phyloP scores from a whole-genome alignment of 768 basidiomycete species.

The Cystobasidium ongulense region DNA sequence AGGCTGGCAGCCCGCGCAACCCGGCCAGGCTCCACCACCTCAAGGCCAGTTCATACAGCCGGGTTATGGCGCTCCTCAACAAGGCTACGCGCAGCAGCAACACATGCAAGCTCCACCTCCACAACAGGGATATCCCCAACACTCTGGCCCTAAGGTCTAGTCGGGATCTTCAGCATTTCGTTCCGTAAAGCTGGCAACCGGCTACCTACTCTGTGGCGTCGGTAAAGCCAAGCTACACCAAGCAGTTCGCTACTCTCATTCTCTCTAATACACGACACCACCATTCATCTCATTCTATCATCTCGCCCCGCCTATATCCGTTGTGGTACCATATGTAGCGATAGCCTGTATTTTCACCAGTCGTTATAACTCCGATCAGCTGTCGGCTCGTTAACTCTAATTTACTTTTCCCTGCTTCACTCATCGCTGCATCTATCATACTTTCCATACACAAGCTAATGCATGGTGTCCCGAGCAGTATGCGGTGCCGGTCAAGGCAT shows the following conservation, averaged over 20 bases:
- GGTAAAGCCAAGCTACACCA: background rate
- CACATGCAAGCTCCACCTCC: background rate
- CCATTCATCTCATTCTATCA: no score
- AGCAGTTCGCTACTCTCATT: no score
- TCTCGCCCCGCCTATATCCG: background rate
- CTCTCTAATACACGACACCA: no score
- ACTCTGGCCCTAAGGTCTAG: background rate
- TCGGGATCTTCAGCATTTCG: background rate
- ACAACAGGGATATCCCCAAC: background rate
- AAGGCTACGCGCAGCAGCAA: conserved; percentile 5
- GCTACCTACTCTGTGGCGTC: background rate
- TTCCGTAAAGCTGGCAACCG: no score
- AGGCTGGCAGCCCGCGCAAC: background rate
- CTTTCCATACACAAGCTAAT: background rate
- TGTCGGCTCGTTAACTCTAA: background rate
- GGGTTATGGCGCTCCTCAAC: conserved; percentile 11
- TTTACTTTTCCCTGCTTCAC: background rate
- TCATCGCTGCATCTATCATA: background rate
- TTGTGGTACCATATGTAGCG: background rate
- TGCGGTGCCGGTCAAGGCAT: background rate
- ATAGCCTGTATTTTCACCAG: background rate
- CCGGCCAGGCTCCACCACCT: conserved; percentile 9
- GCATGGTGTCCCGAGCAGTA: background rate
- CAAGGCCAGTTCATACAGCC: conserved; percentile 27
- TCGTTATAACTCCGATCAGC: no score